Percentiles rank a stretch among this genome's conserved stretches.
phyloP scores from a whole-genome alignment of 2,329 filamentous ascomycete species.

The Stagonosporopsis rhizophila region DNA sequence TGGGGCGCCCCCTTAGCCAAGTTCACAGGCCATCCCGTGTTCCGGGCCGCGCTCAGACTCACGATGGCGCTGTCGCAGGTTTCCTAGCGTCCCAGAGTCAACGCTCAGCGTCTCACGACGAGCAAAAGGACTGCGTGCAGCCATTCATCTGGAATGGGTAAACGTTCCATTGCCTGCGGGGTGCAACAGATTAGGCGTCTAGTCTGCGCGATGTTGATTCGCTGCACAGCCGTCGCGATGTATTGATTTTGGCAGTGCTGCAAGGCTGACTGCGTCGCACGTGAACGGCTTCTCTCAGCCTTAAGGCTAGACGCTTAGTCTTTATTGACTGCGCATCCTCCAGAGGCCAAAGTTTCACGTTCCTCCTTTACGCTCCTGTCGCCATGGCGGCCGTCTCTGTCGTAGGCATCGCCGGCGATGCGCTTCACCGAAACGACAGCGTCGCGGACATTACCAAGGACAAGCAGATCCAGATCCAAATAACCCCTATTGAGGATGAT shows the following conservation, averaged over 20 bases:
- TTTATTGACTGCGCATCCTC: constrained; percentile 18
- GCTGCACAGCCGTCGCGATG: constrained; percentile 7
- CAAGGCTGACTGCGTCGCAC: constrained; percentile 22
- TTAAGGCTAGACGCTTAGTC: constrained; percentile 21
- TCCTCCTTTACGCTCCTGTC: constrained; percentile 11
- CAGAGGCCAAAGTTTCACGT: constrained; percentile 7
- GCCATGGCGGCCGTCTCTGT: constrained; percentile 16
- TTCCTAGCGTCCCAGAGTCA: constrained; percentile 12
- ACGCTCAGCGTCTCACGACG: constrained; percentile 11
- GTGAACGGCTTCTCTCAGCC: constrained; percentile 20
- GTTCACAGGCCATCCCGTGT: constrained; percentile 15
- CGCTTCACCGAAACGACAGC: constrained; percentile 14
- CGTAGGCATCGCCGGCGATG: constrained; percentile 20
- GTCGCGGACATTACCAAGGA: constrained; percentile 13
- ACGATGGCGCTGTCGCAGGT: constrained; percentile 12
- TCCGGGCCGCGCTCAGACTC: constrained; percentile 17
- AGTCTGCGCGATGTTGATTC: constrained; percentile 4
- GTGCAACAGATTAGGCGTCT: constrained; percentile 6
- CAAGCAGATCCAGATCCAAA: constrained; percentile 15
- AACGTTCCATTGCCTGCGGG: constrained; percentile 9
- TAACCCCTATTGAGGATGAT: constrained; percentile 16
- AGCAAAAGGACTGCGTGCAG: constrained; percentile 1
- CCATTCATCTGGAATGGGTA: constrained; percentile 2
- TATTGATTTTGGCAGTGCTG: constrained; percentile 19
- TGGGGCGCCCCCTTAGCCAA: constrained; percentile 20